Base-by-base conservation (phyloP, 805 yeast genomes). In the Suhomyces xylopsoci region DNA sequence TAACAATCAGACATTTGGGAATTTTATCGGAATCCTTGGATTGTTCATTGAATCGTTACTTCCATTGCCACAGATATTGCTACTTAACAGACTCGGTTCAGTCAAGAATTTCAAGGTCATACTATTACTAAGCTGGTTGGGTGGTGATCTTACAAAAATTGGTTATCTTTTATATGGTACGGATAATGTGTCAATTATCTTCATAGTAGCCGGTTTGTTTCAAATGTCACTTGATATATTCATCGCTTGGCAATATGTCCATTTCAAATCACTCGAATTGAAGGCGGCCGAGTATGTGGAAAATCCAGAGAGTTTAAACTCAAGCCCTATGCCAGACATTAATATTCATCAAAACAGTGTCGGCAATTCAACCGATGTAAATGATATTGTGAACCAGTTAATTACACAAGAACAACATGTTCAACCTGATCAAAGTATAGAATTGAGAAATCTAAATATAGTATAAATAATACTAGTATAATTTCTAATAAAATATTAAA, bases 131-230 rank as follows among this genome's bases (percentile, higher is more conserved):
- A 85, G 92, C 62, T 91, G 97, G 97, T 73, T 91, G 4, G 85
- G 93, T 54, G 97, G 97, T 52, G 97, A 91, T 69, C 73, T 86
- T 41, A 80, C 90, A 38, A 92, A 92, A 65, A 81, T 90, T 22
- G 74, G 85, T 49, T 89, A 88, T 62, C 72, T 89, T 50, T 60
- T 88, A n/a, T 88, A 78, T 66, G 96, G 96, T 14, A 87, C 94
- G 1, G 80, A 79, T 50, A 79, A 88, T 58, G 81, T 88, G 26
- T 84, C 91, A 2, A 59, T 71, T 6, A 73, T 88, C 6, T 88
- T 88, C 64, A 76, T 87, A 7, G 62, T 81, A 47, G 90, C 90
- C 52, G 94, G 89, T 0, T 67, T 85, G 43, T 87, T 89, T 65
- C 97, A 90, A 71, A 87, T 88, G 84, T 63, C 80, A 20, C 74